These are phyloP conservation scores for Penicillium crystallinum DNA, from an alignment of 495 filamentous ascomycete species.

Conservation along the genomic window DNA sequence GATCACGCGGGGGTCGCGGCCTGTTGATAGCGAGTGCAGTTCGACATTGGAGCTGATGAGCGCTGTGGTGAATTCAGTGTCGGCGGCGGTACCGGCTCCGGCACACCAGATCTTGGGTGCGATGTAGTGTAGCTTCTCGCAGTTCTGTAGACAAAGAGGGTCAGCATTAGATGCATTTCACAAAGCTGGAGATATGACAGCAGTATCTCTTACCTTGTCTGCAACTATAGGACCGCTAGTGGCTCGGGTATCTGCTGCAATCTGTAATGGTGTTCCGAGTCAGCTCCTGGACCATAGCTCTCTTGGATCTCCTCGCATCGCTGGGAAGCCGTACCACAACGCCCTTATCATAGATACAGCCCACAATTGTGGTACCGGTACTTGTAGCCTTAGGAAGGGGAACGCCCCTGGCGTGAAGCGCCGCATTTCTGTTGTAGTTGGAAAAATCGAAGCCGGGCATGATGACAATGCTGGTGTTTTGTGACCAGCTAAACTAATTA, in stretches of 20 bases:
- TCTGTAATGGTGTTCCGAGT: conserved; percentile 45
- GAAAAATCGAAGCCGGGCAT: conserved; percentile 99
- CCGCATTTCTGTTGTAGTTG: conserved; percentile 97
- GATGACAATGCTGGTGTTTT: conserved; percentile 32
- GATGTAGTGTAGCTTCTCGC: conserved; percentile 99
- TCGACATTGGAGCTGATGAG: conserved; percentile 98
- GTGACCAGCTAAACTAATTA: conserved; percentile 3
- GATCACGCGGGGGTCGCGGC: conserved; percentile 92
- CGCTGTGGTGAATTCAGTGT: conserved; percentile 98
- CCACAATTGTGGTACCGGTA: conserved; percentile 98
- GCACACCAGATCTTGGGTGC: conserved; percentile 99
- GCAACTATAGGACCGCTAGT: conserved; percentile 97
- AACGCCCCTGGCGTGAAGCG: conserved; percentile 86
- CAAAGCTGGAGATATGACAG: no score
- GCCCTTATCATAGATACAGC: conserved; percentile 93
- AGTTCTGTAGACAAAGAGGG: conserved; percentile 60
- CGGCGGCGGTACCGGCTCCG: conserved; percentile 94
- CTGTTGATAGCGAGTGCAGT: conserved; percentile 89
- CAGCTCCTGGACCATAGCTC: conserved; percentile 1
- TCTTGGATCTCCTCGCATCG: background rate
- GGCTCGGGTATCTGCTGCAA: conserved; percentile 95
- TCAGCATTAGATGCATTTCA: background rate
- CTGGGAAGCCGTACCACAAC: conserved; percentile 67
- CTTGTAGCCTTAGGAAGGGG: conserved; percentile 96
- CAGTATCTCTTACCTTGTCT: conserved; percentile 67